Base-by-base conservation (phyloP, 176 grass and related monocot species). In the Oryza australiensis region DNA sequence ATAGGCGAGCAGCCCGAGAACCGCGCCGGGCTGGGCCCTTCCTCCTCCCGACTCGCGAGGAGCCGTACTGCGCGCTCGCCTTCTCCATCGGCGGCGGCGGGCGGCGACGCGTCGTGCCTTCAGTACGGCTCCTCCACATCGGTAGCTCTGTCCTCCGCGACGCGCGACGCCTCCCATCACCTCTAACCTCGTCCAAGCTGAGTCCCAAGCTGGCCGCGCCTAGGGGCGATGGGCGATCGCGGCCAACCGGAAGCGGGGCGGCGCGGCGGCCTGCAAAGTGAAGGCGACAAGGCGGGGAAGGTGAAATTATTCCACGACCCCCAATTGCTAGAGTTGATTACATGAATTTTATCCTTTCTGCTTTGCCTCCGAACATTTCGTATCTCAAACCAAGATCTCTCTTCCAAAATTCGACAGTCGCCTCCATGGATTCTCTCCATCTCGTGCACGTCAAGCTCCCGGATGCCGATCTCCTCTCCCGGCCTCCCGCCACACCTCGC, bases 381-480 rank as follows among this genome's bases (percentile, higher is more conserved):
- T 68, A 59, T 2, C 27, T 79, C 27, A 22, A n/a, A n/a, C 34
- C 59, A 48, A 60, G n/a, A 68, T 46, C 3, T 45, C 15, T 66
- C 38, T 4, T 34, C 15, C 73, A n/a, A 72, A 60, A 57, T 82
- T 46, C 9, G 28, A 1, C 20, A 18, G 29, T 83, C 46, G 7
- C 32, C 64, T 53, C 33, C 32, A 94, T 91, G 92, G 73, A 72
- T 45, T 70, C 73, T 20, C 26, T 85, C 26, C 80, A 84, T 66
- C 48, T 63, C 5, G 72, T 80, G 8, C 90, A 95, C 42, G 40
- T 87, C 45, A 95, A 95, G 82, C 85, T 95, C 74, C 67, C 95
- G 22, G 90, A 88, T 1, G 67, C 80, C 1, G 88, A 98, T 38
- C 64, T 95, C 11, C 86, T 93, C 45, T 88, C 92, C 23, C 77